Percentiles rank a stretch among this genome's conserved stretches.
Evolutionary conservation across 345 rosid species (phyloP).

Genomic region (Citrus sp.): DNA sequence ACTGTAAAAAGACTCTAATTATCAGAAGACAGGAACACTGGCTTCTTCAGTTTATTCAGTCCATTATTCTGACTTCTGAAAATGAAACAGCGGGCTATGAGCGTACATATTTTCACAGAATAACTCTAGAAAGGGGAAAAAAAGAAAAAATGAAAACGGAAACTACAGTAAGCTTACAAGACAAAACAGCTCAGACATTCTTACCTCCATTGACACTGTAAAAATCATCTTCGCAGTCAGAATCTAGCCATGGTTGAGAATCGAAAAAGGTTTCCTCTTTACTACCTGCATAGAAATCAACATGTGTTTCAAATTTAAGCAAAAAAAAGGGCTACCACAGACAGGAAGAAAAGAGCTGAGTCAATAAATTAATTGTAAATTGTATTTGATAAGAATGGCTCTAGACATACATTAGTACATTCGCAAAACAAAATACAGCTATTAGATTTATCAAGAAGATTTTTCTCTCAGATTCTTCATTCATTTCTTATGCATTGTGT

Average conservation of each 20-base stretch:
- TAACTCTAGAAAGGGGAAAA: not conserved
- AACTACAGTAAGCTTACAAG: not conserved
- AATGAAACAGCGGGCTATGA: not conserved
- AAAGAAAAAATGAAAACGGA: not conserved
- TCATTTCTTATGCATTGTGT: not conserved
- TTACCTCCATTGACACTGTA: conserved; percentile 92
- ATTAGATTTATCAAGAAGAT: not conserved
- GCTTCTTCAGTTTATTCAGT: not conserved
- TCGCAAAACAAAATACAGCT: not conserved
- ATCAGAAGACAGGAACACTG: not conserved
- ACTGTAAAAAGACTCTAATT: not conserved
- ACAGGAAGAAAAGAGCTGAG: not conserved
- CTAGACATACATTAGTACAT: not conserved
- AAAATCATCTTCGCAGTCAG: conserved; percentile 93
- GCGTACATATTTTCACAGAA: not conserved
- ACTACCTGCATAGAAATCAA: conserved; percentile 50
- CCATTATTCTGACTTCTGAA: not conserved
- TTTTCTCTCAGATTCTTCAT: not conserved
- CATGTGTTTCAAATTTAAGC: not conserved
- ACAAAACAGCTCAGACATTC: conserved; percentile 12
- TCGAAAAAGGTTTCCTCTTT: conserved; percentile 86
- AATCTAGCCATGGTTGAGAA: conserved; percentile 70
- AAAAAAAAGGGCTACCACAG: not conserved
- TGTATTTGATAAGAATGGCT: not conserved
- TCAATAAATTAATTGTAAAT: not conserved